These are phyloP conservation scores for Hamigera avellanea DNA, from an alignment of 495 filamentous ascomycete species.

Conservation along the genomic window DNA sequence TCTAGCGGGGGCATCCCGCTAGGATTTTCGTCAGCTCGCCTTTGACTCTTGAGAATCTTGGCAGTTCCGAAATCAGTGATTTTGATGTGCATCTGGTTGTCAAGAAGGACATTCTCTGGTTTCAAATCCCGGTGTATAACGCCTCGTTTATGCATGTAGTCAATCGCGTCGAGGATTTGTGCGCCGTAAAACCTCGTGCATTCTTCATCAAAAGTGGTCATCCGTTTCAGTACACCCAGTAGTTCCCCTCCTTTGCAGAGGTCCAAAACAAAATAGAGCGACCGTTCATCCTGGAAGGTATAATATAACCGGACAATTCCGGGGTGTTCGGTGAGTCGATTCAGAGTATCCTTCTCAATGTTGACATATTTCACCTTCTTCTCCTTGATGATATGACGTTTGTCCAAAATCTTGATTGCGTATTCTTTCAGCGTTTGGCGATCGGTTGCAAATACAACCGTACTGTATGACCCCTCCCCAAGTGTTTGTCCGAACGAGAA, in stretches of 20 bases:
- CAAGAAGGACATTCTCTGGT: constrained; percentile 91
- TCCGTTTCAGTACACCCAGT: constrained; percentile 83
- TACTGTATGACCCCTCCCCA: constrained; percentile 97
- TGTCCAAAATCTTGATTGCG: constrained; percentile 96
- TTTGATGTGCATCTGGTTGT: constrained; percentile 94
- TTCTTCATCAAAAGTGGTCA: constrained; percentile 89
- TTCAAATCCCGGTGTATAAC: constrained; percentile 97
- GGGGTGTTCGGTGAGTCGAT: constrained; percentile 90
- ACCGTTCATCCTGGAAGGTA: constrained; percentile 95
- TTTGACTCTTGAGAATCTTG: constrained; percentile 69
- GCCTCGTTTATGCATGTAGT: constrained; percentile 94
- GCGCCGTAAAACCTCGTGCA: constrained; percentile 92
- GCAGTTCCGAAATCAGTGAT: constrained; percentile 99
- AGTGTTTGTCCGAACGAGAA: constrained; percentile 88
- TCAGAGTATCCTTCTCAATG: constrained; percentile 97
- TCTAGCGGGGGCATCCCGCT: constrained; percentile 38
- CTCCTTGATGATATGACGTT: constrained; percentile 99
- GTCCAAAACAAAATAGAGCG: constrained; percentile 94
- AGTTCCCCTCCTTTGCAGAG: constrained; percentile 88
- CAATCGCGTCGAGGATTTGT: constrained; percentile 91
- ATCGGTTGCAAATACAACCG: constrained; percentile 88
- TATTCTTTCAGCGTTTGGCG: constrained; percentile 93
- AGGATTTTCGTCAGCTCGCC: constrained; percentile 33
- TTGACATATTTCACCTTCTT: constrained; percentile 99
- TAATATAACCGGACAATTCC: constrained; percentile 97